Evolutionary conservation across 805 yeast species (phyloP), one percentile per base, ranked within the genome.

Genomic region (Barnettozyma vustinii): DNA sequence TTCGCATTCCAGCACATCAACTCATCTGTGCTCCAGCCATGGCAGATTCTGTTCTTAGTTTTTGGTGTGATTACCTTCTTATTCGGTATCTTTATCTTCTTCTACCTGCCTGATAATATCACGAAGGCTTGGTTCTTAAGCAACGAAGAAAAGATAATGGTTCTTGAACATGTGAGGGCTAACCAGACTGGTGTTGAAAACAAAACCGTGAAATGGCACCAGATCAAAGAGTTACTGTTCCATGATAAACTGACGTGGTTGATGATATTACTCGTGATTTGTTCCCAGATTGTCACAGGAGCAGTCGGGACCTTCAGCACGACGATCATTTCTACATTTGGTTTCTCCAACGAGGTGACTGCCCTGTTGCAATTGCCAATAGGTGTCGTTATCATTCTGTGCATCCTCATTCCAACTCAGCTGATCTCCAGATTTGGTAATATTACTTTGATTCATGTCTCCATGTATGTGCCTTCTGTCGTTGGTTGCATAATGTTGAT

Each of bases 21-120:
- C 42, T 67, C 66, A 15, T 63, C 68, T 13, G 35, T 18, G 12
- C 68, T 78, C 41, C 53, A 67, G 19, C 72, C 81, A 15, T 80
- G 84, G 84, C 82, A 78, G 60, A 77, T 79, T 36, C 68, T 79
- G 61, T 80, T 78, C 58, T 57, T 80, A 32, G 72, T 78, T 3
- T 73, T 80, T 56, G 86, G 86, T 3, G 44, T 74, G 4, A 53
- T 77, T 12, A 80, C 84, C 3, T 61, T 77, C 3, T 42, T 66
- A 0, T 77, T 76, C 61, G 84, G 83, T 2, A 32, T 74, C 1
- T 35, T 70, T 2, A 68, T 75, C 4, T 62, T 66, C 35, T 53
- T 74, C 21, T 61, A 63, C 33, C 61, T 79, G 45, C 86, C 86
- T 0, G 76, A 79, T 54, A 77, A 73, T 52, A 77, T 69, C n/a